Evolutionary conservation across 2,329 filamentous ascomycete genomes (phyloP).

Genomic region (Tolypocladium ophioglossoides): DNA sequence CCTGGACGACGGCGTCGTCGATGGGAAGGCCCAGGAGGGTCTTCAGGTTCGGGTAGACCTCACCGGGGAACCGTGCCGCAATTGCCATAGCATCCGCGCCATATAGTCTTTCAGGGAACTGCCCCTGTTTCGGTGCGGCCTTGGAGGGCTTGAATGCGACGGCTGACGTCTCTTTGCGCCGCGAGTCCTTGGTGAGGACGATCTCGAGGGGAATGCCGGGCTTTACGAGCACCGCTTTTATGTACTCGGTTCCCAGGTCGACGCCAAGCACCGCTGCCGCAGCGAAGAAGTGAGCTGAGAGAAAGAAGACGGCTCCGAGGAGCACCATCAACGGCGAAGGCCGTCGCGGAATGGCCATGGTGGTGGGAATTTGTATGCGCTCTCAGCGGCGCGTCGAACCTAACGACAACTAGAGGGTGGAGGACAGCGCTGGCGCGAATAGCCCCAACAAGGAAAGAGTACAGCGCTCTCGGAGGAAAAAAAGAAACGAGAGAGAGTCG

Average conservation of each 20-base stretch:
- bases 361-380: conserved; percentile 9
- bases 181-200: conserved; percentile 93
- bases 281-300: conserved; percentile 37
- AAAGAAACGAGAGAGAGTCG: conserved; percentile 1
- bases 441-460: background rate
- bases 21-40: conserved; percentile 67
- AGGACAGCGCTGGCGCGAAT: background rate
- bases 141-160: conserved; percentile 87
- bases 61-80: conserved; percentile 75
- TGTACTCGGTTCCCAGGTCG: conserved; percentile 91
- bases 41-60: conserved; percentile 94
- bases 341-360: conserved; percentile 22
- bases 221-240: conserved; percentile 93
- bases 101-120: conserved; percentile 82
- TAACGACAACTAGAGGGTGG: background rate
- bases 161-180: conserved; percentile 86
- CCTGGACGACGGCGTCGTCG: conserved; percentile 49
- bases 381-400: conserved; percentile 6
- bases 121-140: conserved; percentile 48
- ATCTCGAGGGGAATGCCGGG: conserved; percentile 96
- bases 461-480: background rate
- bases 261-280: conserved; percentile 75
- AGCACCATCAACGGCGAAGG: conserved; percentile 26
- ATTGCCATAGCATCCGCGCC: conserved; percentile 86
- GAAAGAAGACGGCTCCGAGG: conserved; percentile 25